A percentile compares a stretch with the other conserved stretches of the same genome.
Conservation (phyloP, 2,329 filamentous ascomycete species). For the Mariannaea sp. region DNA sequence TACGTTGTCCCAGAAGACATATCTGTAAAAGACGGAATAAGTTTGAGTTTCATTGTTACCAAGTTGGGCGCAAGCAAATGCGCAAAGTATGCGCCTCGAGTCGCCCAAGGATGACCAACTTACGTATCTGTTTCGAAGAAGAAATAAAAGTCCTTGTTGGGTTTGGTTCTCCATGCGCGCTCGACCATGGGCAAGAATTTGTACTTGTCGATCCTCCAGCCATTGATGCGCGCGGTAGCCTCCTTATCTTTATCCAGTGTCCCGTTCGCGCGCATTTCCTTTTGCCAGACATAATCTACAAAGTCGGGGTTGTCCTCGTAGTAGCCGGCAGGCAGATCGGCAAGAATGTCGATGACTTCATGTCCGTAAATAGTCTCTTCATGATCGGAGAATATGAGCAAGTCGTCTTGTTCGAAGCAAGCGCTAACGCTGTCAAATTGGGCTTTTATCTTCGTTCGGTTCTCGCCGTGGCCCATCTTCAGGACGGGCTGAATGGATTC, state of each 20-base stretch:
- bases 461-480: constrained; percentile 42
- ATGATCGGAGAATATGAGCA: constrained; percentile 58
- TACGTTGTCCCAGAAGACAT: constrained; percentile 47
- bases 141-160: constrained; percentile 58
- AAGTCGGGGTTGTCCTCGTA: constrained; percentile 45
- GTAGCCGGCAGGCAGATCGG: constrained; percentile 49
- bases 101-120: constrained; percentile 20
- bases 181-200: constrained; percentile 63
- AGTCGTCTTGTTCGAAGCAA: constrained; percentile 48
- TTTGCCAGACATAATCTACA: constrained; percentile 48
- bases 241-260: constrained; percentile 40
- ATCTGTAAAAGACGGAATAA: constrained; percentile 24
- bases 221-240: constrained; percentile 42
- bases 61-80: too few species aligned
- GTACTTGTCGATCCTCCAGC: constrained; percentile 61
- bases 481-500: constrained; percentile 41
- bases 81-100: not conserved
- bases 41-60: too few species aligned
- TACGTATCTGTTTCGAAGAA: constrained; percentile 62
- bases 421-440: constrained; percentile 59
- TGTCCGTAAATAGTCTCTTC: constrained; percentile 51
- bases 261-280: constrained; percentile 41
- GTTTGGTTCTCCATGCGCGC: constrained; percentile 52
- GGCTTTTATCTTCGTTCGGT: constrained; percentile 40
- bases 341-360: constrained; percentile 51